Evolutionary conservation across 1,284 basidiomycete species (phyloP).

Genomic region (Ceratobasidium sp.): DNA sequence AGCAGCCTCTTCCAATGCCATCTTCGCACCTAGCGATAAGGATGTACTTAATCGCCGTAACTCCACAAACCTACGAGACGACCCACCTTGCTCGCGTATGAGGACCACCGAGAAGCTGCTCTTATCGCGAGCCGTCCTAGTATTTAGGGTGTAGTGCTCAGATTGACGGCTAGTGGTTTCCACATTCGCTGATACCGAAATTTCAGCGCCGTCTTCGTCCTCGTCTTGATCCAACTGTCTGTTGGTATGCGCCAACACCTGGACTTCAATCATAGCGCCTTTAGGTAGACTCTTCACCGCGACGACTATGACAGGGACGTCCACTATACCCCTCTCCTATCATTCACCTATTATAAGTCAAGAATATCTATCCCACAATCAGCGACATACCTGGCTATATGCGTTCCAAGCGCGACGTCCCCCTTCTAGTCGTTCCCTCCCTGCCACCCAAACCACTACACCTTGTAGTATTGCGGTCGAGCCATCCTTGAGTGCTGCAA

Average conservation of each 20-base stretch:
- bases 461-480: constrained; percentile 74
- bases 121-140: constrained; percentile 13
- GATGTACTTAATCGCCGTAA: not conserved
- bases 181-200: not conserved
- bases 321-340: constrained; percentile 48
- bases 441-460: constrained; percentile 75
- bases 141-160: not conserved
- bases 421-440: constrained; percentile 59
- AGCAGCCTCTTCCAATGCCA: not conserved
- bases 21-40: not conserved
- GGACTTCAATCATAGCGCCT: constrained; percentile 69
- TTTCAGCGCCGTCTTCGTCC: not conserved
- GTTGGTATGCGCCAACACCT: constrained; percentile 60
- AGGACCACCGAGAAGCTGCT: not conserved
- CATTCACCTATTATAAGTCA: constrained; percentile 30
- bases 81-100: constrained; percentile 3
- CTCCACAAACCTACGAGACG: too few species aligned
- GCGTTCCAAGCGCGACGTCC: constrained; percentile 63
- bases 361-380: not conserved
- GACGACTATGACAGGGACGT: constrained; percentile 72
- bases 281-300: constrained; percentile 82
- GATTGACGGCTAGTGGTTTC: not conserved
- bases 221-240: constrained; percentile 37
- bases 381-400: constrained; percentile 54
- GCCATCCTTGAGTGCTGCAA: constrained; percentile 68